Evolutionary conservation across 2,329 filamentous ascomycete genomes (phyloP).

Genomic region (Cladosporium velox): DNA sequence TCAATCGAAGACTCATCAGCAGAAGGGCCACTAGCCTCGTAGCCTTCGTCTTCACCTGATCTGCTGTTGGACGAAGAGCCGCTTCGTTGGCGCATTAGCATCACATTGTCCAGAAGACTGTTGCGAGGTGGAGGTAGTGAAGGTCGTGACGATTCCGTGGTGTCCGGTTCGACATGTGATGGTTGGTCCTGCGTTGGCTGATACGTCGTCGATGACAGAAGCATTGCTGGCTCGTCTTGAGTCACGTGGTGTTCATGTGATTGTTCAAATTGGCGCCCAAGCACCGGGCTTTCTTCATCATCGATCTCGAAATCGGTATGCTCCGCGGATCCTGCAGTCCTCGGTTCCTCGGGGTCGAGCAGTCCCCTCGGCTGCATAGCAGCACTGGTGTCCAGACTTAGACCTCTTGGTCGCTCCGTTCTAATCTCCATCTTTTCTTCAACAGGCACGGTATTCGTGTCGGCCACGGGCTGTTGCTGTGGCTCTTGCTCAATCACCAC

Average conservation of each 20-base stretch:
- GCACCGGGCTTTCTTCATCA: slow-evolving; percentile 68
- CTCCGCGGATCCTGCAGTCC: slow-evolving; percentile 38
- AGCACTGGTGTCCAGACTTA: slow-evolving; percentile 33
- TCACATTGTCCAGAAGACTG: slow-evolving; percentile 36
- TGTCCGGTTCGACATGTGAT: background rate
- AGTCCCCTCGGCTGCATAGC: slow-evolving; percentile 23
- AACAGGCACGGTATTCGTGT: slow-evolving; percentile 20
- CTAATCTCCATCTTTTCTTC: background rate
- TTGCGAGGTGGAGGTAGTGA: background rate
- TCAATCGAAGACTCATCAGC: slow-evolving; percentile 23
- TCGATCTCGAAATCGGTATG: slow-evolving; percentile 47
- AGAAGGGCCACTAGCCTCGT: slow-evolving; percentile 32
- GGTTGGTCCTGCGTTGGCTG: background rate
- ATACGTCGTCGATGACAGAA: slow-evolving; percentile 10
- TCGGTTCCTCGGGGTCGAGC: slow-evolving; percentile 29
- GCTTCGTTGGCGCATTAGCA: slow-evolving; percentile 37
- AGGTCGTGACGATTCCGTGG: background rate
- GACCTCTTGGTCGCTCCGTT: slow-evolving; percentile 10
- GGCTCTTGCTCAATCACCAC: slow-evolving; percentile 19
- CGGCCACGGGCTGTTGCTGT: slow-evolving; percentile 21
- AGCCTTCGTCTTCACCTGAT: slow-evolving; percentile 35
- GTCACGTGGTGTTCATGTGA: background rate
- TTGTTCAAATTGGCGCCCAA: slow-evolving; percentile 5
- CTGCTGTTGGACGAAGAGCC: slow-evolving; percentile 32
- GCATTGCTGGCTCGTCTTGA: background rate